Evolutionary conservation across 306 rosid species (phyloP).

Genomic region (cucumber (Cucumis sativus)): Cucumber_9930_V3 NC_026660.2:26018001-26018500

Average conservation of each 20-base stretch:
- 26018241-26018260: slow-evolving; percentile 91
- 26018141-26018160: background rate
- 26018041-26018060: background rate
- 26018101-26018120: background rate
- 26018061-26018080: background rate
- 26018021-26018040: background rate
- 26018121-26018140: background rate
- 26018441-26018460: slow-evolving; percentile 9
- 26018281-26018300: slow-evolving; percentile 16
- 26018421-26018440: slow-evolving; percentile 10
- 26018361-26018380: background rate
- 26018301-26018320: slow-evolving; percentile 13
- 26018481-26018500: slow-evolving; percentile 30
- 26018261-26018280: slow-evolving; percentile 24
- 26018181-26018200: background rate
- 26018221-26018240: slow-evolving; percentile 30
- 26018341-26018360: slow-evolving; percentile 5
- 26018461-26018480: slow-evolving; percentile 13
- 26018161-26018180: background rate
- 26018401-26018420: slow-evolving; percentile 14
- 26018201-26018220: background rate
- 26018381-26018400: slow-evolving; percentile 26
- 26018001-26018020: background rate
- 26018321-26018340: background rate
- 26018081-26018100: background rate